A percentile compares a stretch with the other conserved stretches of the same genome.
Conservation (phyloP, 139 green algal genomes). For the Tetratostichococcus sp. region DNA sequence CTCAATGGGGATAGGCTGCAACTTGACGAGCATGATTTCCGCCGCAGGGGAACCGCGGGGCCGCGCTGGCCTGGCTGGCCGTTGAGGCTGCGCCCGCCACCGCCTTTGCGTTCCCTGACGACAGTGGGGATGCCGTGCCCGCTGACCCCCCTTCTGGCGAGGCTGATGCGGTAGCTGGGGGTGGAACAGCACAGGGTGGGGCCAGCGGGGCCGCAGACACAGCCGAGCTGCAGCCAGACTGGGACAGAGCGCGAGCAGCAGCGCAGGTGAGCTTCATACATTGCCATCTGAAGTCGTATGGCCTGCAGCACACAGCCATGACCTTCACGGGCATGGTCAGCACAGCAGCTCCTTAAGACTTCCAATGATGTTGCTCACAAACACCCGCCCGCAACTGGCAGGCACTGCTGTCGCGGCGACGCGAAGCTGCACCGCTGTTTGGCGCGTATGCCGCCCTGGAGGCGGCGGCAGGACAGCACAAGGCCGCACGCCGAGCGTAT, state of each 20-base stretch:
- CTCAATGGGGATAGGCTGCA: too few species aligned
- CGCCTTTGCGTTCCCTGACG: neutral
- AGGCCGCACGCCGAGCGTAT: conserved; percentile 45
- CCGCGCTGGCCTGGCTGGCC: conserved; percentile 18
- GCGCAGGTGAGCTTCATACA: too few species aligned
- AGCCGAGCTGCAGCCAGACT: too few species aligned
- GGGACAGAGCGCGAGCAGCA: too few species aligned
- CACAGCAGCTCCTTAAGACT: too few species aligned
- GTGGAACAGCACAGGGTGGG: neutral
- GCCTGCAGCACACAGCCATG: too few species aligned
- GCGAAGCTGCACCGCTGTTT: conserved; percentile 40
- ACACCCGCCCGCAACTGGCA: too few species aligned
- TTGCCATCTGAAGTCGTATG: too few species aligned
- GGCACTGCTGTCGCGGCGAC: conserved; percentile 37
- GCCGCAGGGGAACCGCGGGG: neutral
- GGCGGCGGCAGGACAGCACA: conserved; percentile 25
- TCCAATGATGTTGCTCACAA: too few species aligned
- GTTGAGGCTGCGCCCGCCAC: conserved; percentile 7
- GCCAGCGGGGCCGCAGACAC: too few species aligned
- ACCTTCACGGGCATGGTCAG: too few species aligned
- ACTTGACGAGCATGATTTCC: too few species aligned
- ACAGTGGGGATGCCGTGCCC: neutral
- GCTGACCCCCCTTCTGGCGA: neutral
- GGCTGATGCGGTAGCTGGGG: neutral
- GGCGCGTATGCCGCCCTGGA: conserved; percentile 41